Base-by-base conservation (phyloP, 1,284 basidiomycete genomes). In the Tetrapyrgos nigripes region DNA sequence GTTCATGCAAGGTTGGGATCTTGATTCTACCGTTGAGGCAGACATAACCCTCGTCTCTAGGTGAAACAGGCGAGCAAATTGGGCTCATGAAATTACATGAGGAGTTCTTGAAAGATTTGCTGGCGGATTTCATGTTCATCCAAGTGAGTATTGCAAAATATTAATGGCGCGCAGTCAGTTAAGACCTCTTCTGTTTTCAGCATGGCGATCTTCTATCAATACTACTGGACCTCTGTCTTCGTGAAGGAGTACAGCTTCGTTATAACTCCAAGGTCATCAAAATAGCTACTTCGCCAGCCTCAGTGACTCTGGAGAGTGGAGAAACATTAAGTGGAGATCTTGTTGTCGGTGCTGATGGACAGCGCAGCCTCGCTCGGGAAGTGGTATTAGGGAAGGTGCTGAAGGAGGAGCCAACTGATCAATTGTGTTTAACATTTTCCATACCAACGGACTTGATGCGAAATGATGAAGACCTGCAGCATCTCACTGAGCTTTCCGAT, bases 121-220 rank as follows among this genome's bases (percentile, higher is more conserved):
- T 73, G 40, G 79, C 76, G 0, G 73, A 76, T 24, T 78, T 79
- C 43, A 9, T 70, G 14, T 70, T 73, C 55, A 63, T 79, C 3
- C 71, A 76, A 66, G 77, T 79, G 55, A 21, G 64, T 61, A 46
- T 33, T 11, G 26, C 28, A 24, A n/a, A 29, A 26, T 46, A 45
- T 23, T 60, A 71, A n/a, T 50, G 17, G 8, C 23, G 24, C 44
- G 9, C 29, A 48, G 23, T 50, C 6, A 50, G n/a, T n/a, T n/a
- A n/a, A n/a, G n/a, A n/a, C n/a, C n/a, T n/a, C 33, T 27, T 33
- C 26, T 44, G 11, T 9, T 44, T 80, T 50, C 76, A 89, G 77
- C 83, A 88, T 55, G 83, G 83, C 13, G 83, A 86, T 56, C 77
- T 89, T 40, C 81, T 85, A 62, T 69, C 75, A 9, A 71, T 85